A percentile compares a stretch with the other conserved stretches of the same genome.
Evolutionary conservation across 225 moss, liverwort and hornwort species (phyloP).

Genomic region (Anthoceros angustus): DNA sequence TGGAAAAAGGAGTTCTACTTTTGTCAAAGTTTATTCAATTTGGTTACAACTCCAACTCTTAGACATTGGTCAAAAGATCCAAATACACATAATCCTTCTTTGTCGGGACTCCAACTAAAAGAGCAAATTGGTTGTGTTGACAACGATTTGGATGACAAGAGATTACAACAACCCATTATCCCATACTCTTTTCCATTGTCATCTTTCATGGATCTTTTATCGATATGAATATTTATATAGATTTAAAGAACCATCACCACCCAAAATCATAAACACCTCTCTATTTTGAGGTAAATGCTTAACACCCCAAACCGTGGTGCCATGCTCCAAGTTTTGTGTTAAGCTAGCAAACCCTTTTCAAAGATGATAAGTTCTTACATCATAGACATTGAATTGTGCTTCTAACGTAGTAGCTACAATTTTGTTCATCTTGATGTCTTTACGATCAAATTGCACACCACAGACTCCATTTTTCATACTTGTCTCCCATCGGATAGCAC

Average conservation of each 20-base stretch:
- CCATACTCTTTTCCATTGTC: conserved; percentile 33
- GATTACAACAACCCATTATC: conserved; percentile 38
- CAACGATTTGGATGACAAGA: conserved; percentile 45
- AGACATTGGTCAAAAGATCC: conserved; percentile 87
- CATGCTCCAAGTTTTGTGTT: conserved; percentile 49
- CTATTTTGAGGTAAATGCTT: conserved; percentile 75
- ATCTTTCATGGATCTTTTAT: conserved; percentile 39
- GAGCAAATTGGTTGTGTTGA: conserved; percentile 71
- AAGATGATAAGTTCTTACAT: conserved; percentile 47
- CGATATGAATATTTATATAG: conserved; percentile 66
- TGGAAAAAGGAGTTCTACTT: too few species aligned
- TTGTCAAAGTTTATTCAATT: conserved; percentile 37
- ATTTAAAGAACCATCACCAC: conserved; percentile 71
- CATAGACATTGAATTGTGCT: conserved; percentile 64
- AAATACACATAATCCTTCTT: conserved; percentile 59
- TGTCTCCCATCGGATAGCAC: conserved; percentile 68
- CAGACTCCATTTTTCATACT: conserved; percentile 61
- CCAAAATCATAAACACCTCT: conserved; percentile 63
- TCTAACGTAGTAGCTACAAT: conserved; percentile 76
- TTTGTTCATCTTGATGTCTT: conserved; percentile 89
- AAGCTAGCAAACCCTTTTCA: conserved; percentile 43
- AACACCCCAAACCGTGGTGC: conserved; percentile 68
- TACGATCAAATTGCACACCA: conserved; percentile 87
- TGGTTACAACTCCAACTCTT: conserved; percentile 57
- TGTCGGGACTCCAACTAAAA: conserved; percentile 70